A percentile compares a stretch with the other conserved stretches of the same genome.
Evolutionary conservation across 768 basidiomycete genomes (phyloP).

Genomic region (Tremella yokohamensis): DNA sequence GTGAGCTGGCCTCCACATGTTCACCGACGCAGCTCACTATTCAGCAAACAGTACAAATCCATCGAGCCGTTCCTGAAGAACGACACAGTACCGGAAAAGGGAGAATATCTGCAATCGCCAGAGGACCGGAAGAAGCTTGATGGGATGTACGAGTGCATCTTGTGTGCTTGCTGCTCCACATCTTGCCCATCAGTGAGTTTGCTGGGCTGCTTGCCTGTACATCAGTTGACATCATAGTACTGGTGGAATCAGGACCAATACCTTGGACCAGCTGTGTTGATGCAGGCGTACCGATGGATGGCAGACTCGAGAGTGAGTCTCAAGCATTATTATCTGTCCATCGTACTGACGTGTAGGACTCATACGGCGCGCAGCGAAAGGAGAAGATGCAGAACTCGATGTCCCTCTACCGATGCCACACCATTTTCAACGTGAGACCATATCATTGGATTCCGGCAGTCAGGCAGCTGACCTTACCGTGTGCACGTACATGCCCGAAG

Average conservation of each 20-base stretch:
- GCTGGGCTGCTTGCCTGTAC: background rate
- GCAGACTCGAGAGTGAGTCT: slow-evolving; percentile 81
- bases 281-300: slow-evolving; percentile 98
- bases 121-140: slow-evolving; percentile 94
- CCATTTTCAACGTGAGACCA: slow-evolving; percentile 81
- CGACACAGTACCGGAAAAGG: slow-evolving; percentile 75
- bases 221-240: slow-evolving; percentile 54
- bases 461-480: slow-evolving; percentile 50
- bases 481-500: slow-evolving; percentile 94
- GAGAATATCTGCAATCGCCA: slow-evolving; percentile 80
- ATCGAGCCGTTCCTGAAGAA: slow-evolving; percentile 96
- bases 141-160: slow-evolving; percentile 94
- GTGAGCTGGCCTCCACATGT: slow-evolving; percentile 11
- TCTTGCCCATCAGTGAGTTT: slow-evolving; percentile 71
- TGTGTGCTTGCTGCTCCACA: slow-evolving; percentile 83
- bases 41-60: slow-evolving; percentile 93
- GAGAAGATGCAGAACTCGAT: slow-evolving; percentile 92
- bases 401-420: slow-evolving; percentile 96
- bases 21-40: slow-evolving; percentile 57
- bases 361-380: slow-evolving; percentile 72
- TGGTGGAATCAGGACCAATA: slow-evolving; percentile 99
- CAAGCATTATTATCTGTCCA: background rate
- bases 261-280: slow-evolving; percentile 90
- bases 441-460: background rate
- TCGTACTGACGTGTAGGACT: slow-evolving; percentile 58